Conservation (phyloP, 176 grass and related monocot species). For the Thalia dealbata region DNA sequence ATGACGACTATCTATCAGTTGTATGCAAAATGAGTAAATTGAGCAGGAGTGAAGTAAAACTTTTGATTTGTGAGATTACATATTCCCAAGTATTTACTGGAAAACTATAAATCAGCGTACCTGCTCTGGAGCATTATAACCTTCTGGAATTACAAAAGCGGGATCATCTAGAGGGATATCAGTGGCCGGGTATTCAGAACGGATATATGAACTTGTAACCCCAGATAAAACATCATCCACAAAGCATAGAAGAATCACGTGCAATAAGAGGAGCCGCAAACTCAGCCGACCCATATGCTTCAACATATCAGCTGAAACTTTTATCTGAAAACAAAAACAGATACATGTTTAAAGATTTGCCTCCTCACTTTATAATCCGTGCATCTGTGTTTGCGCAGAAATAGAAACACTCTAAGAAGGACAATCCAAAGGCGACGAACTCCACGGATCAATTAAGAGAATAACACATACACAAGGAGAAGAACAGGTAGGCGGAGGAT, state of each 20-base stretch:
- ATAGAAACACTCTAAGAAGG: too few species aligned
- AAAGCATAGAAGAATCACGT: conserved; percentile 34
- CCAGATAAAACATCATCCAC: conserved; percentile 33
- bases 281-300: conserved; percentile 27
- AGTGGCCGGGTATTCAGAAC: conserved; percentile 50
- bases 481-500: too few species aligned
- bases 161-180: conserved; percentile 78
- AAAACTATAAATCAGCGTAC: conserved; percentile 21
- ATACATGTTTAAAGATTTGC: too few species aligned
- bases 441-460: neutral
- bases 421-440: neutral
- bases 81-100: too few species aligned
- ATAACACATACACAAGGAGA: neutral
- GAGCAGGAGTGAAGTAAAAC: neutral
- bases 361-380: neutral
- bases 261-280: conserved; percentile 16
- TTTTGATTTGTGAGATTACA: neutral
- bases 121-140: conserved; percentile 84
- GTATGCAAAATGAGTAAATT: too few species aligned
- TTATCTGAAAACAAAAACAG: conserved; percentile 16
- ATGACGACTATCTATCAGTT: too few species aligned
- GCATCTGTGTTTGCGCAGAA: too few species aligned
- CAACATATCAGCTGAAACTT: conserved; percentile 4
- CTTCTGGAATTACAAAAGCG: conserved; percentile 57
- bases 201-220: conserved; percentile 64